These are phyloP conservation scores for Colletotrichum zoysiae DNA, from an alignment of 2,329 filamentous ascomycete genomes.

Conservation along the genomic window DNA sequence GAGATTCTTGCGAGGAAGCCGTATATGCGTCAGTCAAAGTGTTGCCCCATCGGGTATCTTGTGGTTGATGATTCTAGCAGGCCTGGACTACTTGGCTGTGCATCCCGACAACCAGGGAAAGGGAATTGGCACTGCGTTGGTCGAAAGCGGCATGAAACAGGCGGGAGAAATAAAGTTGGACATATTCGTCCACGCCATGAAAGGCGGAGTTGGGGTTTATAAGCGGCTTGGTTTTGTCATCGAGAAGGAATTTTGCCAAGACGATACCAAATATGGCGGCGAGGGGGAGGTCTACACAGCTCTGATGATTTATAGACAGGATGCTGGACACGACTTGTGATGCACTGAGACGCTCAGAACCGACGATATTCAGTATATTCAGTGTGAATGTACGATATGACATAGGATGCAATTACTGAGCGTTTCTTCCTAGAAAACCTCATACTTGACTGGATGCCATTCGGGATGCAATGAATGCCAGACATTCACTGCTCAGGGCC, in stretches of 20 bases:
- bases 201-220: background rate
- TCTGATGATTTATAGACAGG: background rate
- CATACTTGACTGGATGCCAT: too few species aligned
- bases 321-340: background rate
- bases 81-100: background rate
- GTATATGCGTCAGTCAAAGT: background rate
- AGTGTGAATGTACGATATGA: too few species aligned
- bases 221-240: background rate
- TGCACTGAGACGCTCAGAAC: too few species aligned
- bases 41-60: background rate
- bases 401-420: too few species aligned
- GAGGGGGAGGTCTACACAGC: background rate
- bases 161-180: background rate
- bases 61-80: background rate
- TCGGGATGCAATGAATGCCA: background rate
- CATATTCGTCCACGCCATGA: background rate
- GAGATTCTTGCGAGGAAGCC: background rate
- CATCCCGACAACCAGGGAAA: background rate
- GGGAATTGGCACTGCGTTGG: background rate
- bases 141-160: background rate
- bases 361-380: too few species aligned
- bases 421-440: too few species aligned
- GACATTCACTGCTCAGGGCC: too few species aligned
- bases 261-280: background rate
- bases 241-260: background rate